phyloP scores from a whole-genome alignment of 495 filamentous ascomycete species.

The Aspergillus nidulans region DNA sequence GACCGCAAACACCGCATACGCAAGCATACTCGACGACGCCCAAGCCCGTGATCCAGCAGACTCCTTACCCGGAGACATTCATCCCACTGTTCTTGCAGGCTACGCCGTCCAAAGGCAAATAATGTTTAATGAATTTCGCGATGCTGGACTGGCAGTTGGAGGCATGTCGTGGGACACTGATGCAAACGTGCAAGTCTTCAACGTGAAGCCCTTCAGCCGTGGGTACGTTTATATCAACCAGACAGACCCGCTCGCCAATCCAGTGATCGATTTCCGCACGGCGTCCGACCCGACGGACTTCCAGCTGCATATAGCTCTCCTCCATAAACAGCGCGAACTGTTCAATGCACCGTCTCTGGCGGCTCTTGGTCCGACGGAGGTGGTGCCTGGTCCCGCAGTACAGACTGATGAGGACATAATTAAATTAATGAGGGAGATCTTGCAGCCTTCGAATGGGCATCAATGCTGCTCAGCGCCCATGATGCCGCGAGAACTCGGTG shows the following conservation, averaged over 20 bases:
- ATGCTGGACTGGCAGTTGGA: not conserved
- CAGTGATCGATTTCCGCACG: not conserved
- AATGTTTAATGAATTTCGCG: not conserved
- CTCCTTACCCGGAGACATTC: not conserved
- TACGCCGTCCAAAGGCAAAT: not conserved
- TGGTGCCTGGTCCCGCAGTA: not conserved
- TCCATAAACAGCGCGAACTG: slow-evolving; percentile 1
- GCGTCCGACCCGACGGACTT: not conserved
- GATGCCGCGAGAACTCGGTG: not conserved
- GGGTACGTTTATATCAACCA: not conserved
- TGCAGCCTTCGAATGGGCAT: not conserved
- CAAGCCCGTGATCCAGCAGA: not conserved
- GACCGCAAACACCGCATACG: not conserved
- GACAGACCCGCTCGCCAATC: not conserved
- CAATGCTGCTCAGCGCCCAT: not conserved
- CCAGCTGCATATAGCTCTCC: not conserved
- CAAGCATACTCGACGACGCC: not conserved
- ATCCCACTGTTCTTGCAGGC: not conserved
- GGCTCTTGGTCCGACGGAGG: not conserved
- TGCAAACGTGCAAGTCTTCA: not conserved
- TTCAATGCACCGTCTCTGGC: not conserved
- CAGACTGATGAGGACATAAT: not conserved
- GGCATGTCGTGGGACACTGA: not conserved
- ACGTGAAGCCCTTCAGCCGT: not conserved
- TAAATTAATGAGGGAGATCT: not conserved